Evolutionary conservation across 148 eudicot species (phyloP).

Genomic region (Heliosperma pusillum): DNA sequence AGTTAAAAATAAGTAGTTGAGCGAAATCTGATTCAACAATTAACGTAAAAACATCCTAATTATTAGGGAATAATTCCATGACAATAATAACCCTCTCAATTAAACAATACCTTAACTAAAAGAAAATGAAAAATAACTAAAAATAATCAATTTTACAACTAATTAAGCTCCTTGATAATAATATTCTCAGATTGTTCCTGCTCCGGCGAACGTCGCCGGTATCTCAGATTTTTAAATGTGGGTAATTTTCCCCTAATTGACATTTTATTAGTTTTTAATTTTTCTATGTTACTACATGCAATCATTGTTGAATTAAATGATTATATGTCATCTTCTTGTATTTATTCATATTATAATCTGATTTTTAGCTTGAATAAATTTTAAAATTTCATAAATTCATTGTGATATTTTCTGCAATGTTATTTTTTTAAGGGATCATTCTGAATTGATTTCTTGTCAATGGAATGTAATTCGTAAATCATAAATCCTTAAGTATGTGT

Average conservation of each 20-base stretch:
- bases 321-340: background rate
- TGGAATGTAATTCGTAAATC: background rate
- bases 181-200: background rate
- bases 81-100: background rate
- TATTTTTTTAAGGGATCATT: background rate
- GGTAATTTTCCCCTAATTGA: background rate
- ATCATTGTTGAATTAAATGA: background rate
- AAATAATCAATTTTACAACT: background rate
- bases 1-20: no score
- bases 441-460: background rate
- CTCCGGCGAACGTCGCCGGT: conserved; percentile 22
- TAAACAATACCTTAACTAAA: background rate
- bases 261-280: no score
- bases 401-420: background rate
- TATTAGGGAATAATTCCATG: background rate
- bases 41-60: background rate
- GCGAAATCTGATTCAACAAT: background rate
- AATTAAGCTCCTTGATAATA: background rate
- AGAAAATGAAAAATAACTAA: background rate
- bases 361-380: background rate
- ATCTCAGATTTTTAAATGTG: background rate
- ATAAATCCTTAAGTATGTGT: no score
- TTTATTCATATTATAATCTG: background rate
- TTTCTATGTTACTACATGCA: background rate
- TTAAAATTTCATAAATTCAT: background rate